Conservation (phyloP, 2,329 filamentous ascomycete species). For the Orbilia brochopaga region DNA sequence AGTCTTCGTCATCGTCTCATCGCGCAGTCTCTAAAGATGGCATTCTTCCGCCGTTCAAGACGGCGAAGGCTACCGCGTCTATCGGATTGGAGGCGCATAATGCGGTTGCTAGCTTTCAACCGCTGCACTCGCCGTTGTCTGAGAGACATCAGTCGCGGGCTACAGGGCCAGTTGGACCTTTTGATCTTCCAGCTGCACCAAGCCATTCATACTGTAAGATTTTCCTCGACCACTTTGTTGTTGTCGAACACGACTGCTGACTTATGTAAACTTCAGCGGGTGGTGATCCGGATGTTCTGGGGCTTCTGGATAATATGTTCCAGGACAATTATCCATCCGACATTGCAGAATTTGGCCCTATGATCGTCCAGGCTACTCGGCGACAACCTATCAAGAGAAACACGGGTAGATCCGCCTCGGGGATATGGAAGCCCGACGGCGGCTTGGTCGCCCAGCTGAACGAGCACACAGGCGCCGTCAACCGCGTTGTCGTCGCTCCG, state of each 20-base stretch:
- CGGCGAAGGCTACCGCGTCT: constrained; percentile 34
- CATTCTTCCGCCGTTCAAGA: constrained; percentile 42
- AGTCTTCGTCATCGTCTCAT: constrained; percentile 30
- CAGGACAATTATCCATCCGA: constrained; percentile 72
- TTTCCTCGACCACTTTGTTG: constrained; percentile 51
- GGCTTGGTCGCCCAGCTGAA: constrained; percentile 84
- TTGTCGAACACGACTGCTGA: constrained; percentile 18
- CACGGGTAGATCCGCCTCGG: constrained; percentile 63
- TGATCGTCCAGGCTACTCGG: constrained; percentile 70
- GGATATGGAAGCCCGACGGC: constrained; percentile 78
- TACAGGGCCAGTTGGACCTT: constrained; percentile 7
- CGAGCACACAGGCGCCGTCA: constrained; percentile 83
- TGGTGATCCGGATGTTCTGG: constrained; percentile 72
- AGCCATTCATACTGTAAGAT: constrained; percentile 32
- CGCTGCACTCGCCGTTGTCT: constrained; percentile 29
- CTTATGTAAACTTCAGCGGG: constrained; percentile 62
- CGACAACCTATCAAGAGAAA: constrained; percentile 64
- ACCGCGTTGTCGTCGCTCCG: constrained; percentile 78
- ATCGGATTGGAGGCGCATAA: constrained; percentile 40
- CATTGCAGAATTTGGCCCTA: constrained; percentile 75
- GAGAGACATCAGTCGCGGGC: constrained; percentile 25
- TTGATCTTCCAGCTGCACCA: constrained; percentile 18
- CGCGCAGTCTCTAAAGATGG: constrained; percentile 44
- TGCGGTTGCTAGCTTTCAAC: constrained; percentile 41
- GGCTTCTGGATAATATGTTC: constrained; percentile 84